Evolutionary conservation across 768 basidiomycete species (phyloP).

Genomic region (Suillus discolor): DNA sequence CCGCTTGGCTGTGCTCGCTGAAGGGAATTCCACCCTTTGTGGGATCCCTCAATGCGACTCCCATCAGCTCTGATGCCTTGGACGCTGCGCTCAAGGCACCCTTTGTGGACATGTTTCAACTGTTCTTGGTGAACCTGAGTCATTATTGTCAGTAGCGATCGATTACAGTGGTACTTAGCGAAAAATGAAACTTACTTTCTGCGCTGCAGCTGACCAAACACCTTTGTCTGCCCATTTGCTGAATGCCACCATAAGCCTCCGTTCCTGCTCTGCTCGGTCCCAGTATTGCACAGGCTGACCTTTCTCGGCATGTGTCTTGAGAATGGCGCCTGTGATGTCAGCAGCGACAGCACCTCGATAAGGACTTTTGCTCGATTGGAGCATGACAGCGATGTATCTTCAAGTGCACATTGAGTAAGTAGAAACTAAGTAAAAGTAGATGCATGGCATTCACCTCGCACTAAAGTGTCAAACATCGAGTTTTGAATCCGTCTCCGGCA

Average conservation of each 20-base stretch:
- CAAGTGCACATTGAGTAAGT: no score
- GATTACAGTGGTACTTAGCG: neutral
- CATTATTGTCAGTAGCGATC: neutral
- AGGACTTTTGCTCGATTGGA: slow-evolving; percentile 14
- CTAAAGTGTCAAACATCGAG: slow-evolving; percentile 26
- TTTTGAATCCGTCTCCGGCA: slow-evolving; percentile 5
- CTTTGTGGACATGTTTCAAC: slow-evolving; percentile 29
- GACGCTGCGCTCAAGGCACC: slow-evolving; percentile 23
- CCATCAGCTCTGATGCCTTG: slow-evolving; percentile 28
- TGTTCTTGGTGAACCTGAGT: slow-evolving; percentile 28
- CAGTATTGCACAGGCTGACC: no score
- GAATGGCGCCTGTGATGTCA: slow-evolving; percentile 16
- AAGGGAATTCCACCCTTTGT: slow-evolving; percentile 32
- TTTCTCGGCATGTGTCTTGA: slow-evolving; percentile 7
- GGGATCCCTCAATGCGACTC: slow-evolving; percentile 30
- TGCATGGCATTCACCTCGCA: slow-evolving; percentile 15
- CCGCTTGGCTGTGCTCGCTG: slow-evolving; percentile 24
- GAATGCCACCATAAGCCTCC: neutral
- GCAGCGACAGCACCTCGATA: slow-evolving; percentile 1
- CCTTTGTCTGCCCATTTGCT: neutral
- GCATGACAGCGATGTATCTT: slow-evolving; percentile 16
- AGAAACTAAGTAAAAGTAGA: no score
- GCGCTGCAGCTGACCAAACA: neutral
- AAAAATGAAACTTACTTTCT: neutral
- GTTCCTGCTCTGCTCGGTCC: no score